These are phyloP conservation scores for Casuarina cunninghamiana DNA, from an alignment of 306 rosid genomes.

Conservation along the genomic window DNA sequence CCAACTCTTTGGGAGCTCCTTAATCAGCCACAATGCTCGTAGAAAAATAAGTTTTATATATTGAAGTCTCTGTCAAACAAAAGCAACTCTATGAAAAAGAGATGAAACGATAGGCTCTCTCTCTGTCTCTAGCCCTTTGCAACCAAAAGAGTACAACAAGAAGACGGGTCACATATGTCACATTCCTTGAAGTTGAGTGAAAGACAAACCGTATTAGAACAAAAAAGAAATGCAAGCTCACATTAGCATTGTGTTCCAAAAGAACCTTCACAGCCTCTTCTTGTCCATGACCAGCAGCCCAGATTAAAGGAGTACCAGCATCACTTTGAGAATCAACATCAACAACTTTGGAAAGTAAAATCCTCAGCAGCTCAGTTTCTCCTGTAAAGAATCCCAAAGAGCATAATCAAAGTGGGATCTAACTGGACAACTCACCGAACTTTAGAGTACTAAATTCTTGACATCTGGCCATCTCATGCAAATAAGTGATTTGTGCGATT, in stretches of 20 bases:
- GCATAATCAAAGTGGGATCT: slow-evolving; percentile 11
- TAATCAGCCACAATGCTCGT: neutral
- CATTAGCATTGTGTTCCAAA: slow-evolving; percentile 76
- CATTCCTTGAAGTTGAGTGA: neutral
- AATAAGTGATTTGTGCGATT: neutral
- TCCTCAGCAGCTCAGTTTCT: slow-evolving; percentile 64
- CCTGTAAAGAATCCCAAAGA: slow-evolving; percentile 48
- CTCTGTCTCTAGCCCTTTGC: neutral
- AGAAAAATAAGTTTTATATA: neutral
- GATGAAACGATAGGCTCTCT: neutral
- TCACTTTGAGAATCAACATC: slow-evolving; percentile 84
- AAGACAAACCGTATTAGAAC: neutral
- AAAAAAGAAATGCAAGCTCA: slow-evolving; percentile 33
- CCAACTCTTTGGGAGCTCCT: neutral
- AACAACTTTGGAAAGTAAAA: slow-evolving; percentile 70
- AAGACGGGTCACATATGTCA: neutral
- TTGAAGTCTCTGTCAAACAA: neutral
- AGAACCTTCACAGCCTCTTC: slow-evolving; percentile 67
- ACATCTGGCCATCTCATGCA: neutral
- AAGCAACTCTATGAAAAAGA: neutral
- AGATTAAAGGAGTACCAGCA: slow-evolving; percentile 80
- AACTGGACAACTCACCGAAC: neutral
- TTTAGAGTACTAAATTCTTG: neutral
- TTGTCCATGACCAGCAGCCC: slow-evolving; percentile 98
- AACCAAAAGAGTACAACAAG: neutral